Evolutionary conservation across 2,329 filamentous ascomycete genomes (phyloP).

Genomic region (Cladobotryum protrusum): DNA sequence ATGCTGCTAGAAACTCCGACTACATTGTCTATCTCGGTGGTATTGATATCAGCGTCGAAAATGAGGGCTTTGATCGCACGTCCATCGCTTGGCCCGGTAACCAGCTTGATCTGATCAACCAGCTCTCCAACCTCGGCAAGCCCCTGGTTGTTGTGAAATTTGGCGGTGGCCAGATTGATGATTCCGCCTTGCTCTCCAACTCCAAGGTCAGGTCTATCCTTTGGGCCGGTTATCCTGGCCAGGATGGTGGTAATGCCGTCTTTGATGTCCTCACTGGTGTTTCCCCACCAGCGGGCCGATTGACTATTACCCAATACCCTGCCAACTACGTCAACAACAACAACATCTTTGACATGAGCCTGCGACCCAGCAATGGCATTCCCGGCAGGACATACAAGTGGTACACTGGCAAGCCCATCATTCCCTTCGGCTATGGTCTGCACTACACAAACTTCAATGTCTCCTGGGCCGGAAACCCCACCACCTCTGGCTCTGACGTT

Average conservation of each 20-base stretch:
- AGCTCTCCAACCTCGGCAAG: constrained; percentile 34
- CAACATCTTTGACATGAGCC: constrained; percentile 49
- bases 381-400: constrained; percentile 55
- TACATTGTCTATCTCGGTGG: constrained; percentile 50
- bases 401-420: constrained; percentile 45
- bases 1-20: constrained; percentile 38
- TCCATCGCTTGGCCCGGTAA: constrained; percentile 45
- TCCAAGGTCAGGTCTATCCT: constrained; percentile 44
- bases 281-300: constrained; percentile 44
- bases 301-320: constrained; percentile 52
- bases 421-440: constrained; percentile 49
- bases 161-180: constrained; percentile 49
- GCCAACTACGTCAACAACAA: constrained; percentile 43
- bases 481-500: constrained; percentile 2
- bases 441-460: constrained; percentile 50
- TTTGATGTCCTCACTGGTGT: constrained; percentile 48
- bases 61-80: constrained; percentile 46
- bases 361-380: constrained; percentile 39
- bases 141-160: constrained; percentile 47
- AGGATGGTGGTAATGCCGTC: constrained; percentile 51
- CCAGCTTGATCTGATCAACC: constrained; percentile 45
- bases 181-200: constrained; percentile 40
- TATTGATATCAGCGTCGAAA: constrained; percentile 46
- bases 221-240: constrained; percentile 55
- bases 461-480: constrained; percentile 5